Evolutionary conservation across 768 basidiomycete species (phyloP).

Genomic region (Phlebiopsis gigantea): DNA sequence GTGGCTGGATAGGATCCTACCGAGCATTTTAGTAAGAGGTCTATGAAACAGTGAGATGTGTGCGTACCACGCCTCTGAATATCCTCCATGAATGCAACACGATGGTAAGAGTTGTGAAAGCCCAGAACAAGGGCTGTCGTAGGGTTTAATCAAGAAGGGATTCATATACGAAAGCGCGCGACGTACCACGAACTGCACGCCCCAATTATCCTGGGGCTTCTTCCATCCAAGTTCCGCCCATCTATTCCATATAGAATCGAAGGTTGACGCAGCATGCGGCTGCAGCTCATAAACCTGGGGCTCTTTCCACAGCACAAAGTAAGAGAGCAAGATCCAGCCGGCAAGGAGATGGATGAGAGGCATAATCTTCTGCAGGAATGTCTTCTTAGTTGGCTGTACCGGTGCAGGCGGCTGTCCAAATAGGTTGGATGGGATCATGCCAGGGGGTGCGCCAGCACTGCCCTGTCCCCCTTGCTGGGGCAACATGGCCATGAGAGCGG

Average conservation of each 20-base stretch:
- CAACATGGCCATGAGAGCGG: slow-evolving; percentile 16
- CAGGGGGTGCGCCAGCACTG: slow-evolving; percentile 17
- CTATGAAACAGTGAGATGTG: background rate
- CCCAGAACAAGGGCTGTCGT: slow-evolving; percentile 76
- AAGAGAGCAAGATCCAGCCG: slow-evolving; percentile 60
- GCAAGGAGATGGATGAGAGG: slow-evolving; percentile 62
- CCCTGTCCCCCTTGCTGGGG: background rate
- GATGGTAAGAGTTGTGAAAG: slow-evolving; percentile 68
- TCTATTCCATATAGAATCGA: slow-evolving; percentile 41
- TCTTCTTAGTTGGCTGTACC: slow-evolving; percentile 18
- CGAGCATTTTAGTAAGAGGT: too few relatives aligned
- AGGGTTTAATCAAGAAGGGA: background rate
- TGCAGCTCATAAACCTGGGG: slow-evolving; percentile 43
- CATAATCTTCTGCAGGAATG: slow-evolving; percentile 52
- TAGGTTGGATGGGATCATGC: background rate
- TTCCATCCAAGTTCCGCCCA: slow-evolving; percentile 55
- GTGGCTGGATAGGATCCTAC: slow-evolving; percentile 56
- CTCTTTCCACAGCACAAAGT: slow-evolving; percentile 64
- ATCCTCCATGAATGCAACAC: slow-evolving; percentile 68
- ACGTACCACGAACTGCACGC: slow-evolving; percentile 57
- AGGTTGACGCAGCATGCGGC: slow-evolving; percentile 29
- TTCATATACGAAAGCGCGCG: background rate
- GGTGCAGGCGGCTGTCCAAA: slow-evolving; percentile 17
- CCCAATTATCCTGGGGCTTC: slow-evolving; percentile 35
- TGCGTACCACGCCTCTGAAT: slow-evolving; percentile 61